Base-by-base conservation (phyloP, 352 stramenopile genomes). In the Phytophthora pluvialis region DNA sequence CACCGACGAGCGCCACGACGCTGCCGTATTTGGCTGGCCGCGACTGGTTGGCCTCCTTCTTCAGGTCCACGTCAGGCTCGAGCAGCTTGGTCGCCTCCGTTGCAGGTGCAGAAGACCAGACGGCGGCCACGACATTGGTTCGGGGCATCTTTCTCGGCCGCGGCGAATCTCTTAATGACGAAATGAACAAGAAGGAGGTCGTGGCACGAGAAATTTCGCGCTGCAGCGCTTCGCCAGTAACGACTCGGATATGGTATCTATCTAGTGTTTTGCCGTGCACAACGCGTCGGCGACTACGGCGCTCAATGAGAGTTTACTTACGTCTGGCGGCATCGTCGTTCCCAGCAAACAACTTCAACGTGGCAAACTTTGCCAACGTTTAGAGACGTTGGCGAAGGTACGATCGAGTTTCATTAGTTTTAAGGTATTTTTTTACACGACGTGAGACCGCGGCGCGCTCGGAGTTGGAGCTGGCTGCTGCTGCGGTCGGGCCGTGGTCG, bases 71-170 rank as follows among this genome's bases (percentile, higher is more conserved):
- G 16, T 63, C 46, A 3, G 54, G 13, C 13, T 70, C 53, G 0
- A 73, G 65, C 35, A 73, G 48, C 18, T 66, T 73, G 12, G 65
- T 73, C 10, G 65, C 46, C 42, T 73, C 65, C 11, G 31, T 69
- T 12, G 65, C 52, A 44, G 45, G 21, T 3, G n/a, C n/a, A n/a
- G n/a, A n/a, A n/a, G 53, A 51, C 42, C 65, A 53, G 21, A 36
- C 40, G 36, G 60, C 52, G 26, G 59, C 48, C 12, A 73, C 65
- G 15, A 70, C 49, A 9, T 73, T 70, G 3, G 48, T 36, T 26
- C 65, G 65, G 12, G 54, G 48, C 65, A 73, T 70, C 35, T 56
- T 45, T 16, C 3, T 51, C 13, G 11, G 13, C 7, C 25, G 15
- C 21, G 7, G 40, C 33, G 32, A 70, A 66, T 58, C 9, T 28